Conservation (phyloP, 2,329 filamentous ascomycete species). For the Sclerotinia borealis region DNA sequence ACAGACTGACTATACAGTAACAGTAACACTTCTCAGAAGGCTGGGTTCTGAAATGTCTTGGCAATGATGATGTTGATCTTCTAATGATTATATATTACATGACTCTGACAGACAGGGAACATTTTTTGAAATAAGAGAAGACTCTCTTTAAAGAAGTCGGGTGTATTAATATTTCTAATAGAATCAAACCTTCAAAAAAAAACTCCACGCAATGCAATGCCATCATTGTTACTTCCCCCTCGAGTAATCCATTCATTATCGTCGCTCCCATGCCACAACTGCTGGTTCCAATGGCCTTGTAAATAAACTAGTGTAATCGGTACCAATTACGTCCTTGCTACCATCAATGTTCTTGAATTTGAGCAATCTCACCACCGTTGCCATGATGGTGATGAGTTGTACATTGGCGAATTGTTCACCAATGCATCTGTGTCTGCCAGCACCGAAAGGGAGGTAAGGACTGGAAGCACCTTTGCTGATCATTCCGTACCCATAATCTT, state of each 20-base stretch:
- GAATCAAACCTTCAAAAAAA: not conserved
- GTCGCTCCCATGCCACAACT: slow-evolving; percentile 68
- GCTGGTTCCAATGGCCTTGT: slow-evolving; percentile 67
- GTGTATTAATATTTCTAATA: not conserved
- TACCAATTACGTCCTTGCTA: slow-evolving; percentile 60
- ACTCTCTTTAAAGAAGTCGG: not conserved
- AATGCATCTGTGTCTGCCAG: slow-evolving; percentile 88
- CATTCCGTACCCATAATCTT: slow-evolving; percentile 90
- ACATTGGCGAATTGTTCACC: slow-evolving; percentile 95
- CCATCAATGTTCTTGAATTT: slow-evolving; percentile 73
- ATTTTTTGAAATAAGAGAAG: not conserved
- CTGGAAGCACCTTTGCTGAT: slow-evolving; percentile 86
- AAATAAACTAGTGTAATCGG: slow-evolving; percentile 66
- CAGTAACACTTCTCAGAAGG: no score
- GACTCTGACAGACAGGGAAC: not conserved
- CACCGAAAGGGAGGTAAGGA: slow-evolving; percentile 91
- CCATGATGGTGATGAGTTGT: slow-evolving; percentile 81
- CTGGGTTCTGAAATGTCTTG: not conserved
- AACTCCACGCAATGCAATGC: not conserved
- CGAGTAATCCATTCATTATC: slow-evolving; percentile 35
- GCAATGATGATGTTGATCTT: not conserved
- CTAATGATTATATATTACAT: not conserved
- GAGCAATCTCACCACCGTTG: slow-evolving; percentile 69
- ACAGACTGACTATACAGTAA: no score
- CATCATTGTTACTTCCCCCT: not conserved